Evolutionary conservation across 768 basidiomycete species (phyloP).

Genomic region (Candolleomyces efflorescens): DNA sequence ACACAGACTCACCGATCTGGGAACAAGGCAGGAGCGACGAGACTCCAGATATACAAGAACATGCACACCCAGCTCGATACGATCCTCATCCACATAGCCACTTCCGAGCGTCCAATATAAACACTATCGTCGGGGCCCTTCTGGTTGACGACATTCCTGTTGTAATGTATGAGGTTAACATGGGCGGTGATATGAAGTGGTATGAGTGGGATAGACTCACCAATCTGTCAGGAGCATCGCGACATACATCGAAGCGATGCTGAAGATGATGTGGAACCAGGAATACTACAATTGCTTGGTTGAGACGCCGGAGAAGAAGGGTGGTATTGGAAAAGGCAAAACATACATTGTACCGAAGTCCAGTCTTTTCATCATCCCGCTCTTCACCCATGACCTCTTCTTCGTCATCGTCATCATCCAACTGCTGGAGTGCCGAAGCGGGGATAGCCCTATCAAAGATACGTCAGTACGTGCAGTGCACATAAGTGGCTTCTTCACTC

Average conservation of each 20-base stretch:
- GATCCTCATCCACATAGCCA: slow-evolving; percentile 99
- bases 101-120: slow-evolving; percentile 92
- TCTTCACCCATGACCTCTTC: slow-evolving; percentile 64
- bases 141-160: slow-evolving; percentile 73
- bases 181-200: background rate
- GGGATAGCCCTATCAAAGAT: slow-evolving; percentile 69
- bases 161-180: background rate
- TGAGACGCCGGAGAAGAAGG: no score
- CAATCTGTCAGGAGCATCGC: slow-evolving; percentile 97
- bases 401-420: slow-evolving; percentile 72
- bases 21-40: slow-evolving; percentile 84
- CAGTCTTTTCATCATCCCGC: slow-evolving; percentile 88
- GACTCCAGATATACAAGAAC: slow-evolving; percentile 79
- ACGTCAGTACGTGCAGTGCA: background rate
- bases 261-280: slow-evolving; percentile 99
- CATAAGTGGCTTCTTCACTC: slow-evolving; percentile 17
- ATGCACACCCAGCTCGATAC: slow-evolving; percentile 96
- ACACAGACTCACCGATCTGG: slow-evolving; percentile 72
- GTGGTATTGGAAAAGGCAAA: no score
- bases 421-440: slow-evolving; percentile 84
- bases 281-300: slow-evolving; percentile 67
- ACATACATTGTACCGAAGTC: slow-evolving; percentile 95
- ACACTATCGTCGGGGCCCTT: slow-evolving; percentile 67
- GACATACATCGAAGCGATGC: slow-evolving; percentile 96
- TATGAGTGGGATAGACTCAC: slow-evolving; percentile 40